Evolutionary conservation across 2,329 filamentous ascomycete genomes (phyloP).

Genomic region (Atkinsonella texensis): DNA sequence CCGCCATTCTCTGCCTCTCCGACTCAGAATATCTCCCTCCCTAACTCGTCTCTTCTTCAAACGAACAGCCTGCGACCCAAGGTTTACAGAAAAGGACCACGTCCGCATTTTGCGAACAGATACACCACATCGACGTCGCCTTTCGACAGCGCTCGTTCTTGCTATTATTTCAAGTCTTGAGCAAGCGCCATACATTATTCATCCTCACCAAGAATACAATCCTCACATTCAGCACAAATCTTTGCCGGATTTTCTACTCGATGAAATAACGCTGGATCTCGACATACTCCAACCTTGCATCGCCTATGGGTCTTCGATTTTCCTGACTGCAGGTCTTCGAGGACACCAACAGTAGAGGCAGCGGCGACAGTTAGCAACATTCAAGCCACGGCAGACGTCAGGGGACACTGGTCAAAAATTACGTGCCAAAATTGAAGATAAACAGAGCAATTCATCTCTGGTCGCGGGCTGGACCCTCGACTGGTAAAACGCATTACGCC

Average conservation of each 20-base stretch:
- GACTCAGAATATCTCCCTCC: background rate
- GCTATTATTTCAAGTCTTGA: background rate
- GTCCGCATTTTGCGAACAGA: too few relatives aligned
- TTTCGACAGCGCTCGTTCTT: background rate
- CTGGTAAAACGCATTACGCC: background rate
- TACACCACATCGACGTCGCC: too few relatives aligned
- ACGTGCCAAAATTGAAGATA: background rate
- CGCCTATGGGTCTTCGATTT: background rate
- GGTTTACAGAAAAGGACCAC: background rate
- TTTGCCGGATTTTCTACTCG: background rate
- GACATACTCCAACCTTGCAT: background rate
- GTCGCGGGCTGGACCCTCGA: constrained; percentile 7
- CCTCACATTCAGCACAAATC: too few relatives aligned
- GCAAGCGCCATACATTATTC: background rate
- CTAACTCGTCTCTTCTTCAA: background rate
- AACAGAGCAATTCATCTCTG: background rate
- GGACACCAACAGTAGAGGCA: background rate
- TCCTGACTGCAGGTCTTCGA: constrained; percentile 1
- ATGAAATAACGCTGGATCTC: background rate
- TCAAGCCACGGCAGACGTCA: background rate
- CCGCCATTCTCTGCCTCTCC: too few relatives aligned
- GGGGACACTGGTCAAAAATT: background rate
- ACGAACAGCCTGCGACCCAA: background rate
- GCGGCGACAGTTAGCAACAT: background rate
- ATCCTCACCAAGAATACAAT: too few relatives aligned